Percentiles rank a stretch among this genome's conserved stretches.
phyloP scores from a whole-genome alignment of 345 rosid genomes.

The Dipteronia sinensis region DNA sequence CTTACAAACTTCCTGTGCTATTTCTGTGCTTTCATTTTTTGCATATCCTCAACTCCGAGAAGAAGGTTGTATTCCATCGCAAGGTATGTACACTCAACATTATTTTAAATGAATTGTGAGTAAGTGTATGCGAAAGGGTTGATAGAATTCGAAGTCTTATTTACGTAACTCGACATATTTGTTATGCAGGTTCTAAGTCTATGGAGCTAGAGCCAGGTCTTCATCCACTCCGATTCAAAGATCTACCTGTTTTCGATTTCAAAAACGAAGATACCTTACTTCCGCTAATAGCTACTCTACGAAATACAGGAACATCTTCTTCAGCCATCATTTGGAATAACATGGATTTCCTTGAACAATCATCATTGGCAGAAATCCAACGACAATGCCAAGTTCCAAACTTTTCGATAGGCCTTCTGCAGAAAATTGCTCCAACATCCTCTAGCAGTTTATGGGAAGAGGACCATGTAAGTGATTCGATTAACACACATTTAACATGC shows the following conservation, averaged over 20 bases:
- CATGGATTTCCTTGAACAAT: not conserved
- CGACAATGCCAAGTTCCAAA: not conserved
- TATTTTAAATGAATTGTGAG: too few species aligned
- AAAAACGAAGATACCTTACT: not conserved
- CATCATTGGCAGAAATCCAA: not conserved
- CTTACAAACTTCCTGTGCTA: slow-evolving; percentile 10
- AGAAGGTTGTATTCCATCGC: not conserved
- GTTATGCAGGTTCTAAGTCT: not conserved
- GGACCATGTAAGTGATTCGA: too few species aligned
- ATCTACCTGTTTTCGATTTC: not conserved
- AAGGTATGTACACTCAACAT: not conserved
- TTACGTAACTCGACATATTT: not conserved
- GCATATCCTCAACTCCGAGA: not conserved
- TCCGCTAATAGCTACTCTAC: not conserved
- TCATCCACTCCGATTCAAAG: slow-evolving; percentile 1
- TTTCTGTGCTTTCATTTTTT: not conserved
- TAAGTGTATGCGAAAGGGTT: too few species aligned
- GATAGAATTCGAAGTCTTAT: not conserved
- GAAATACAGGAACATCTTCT: not conserved
- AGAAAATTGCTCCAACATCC: not conserved
- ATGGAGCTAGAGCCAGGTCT: not conserved
- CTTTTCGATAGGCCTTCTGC: not conserved
- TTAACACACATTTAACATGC: too few species aligned
- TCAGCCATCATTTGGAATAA: not conserved
- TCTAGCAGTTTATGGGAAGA: not conserved